Conservation (phyloP, 306 rosid genomes). For the Casuarina glauca region DNA sequence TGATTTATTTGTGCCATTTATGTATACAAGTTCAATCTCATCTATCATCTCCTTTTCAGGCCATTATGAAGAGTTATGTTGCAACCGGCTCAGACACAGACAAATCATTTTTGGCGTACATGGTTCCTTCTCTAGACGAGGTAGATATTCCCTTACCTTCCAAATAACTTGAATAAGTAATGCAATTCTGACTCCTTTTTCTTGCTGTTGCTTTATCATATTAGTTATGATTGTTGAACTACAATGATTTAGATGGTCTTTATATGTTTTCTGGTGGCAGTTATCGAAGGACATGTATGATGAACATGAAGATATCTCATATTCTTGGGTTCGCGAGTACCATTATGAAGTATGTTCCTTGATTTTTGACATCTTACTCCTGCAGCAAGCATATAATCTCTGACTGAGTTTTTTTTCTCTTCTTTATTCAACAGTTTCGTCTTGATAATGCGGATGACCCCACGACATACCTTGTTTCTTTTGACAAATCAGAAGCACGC, state of each 20-base stretch:
- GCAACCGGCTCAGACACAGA: slow-evolving; percentile 63
- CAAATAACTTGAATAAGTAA: slow-evolving; percentile 11
- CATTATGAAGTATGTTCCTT: slow-evolving; percentile 78
- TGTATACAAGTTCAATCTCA: slow-evolving; percentile 23
- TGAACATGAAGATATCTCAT: slow-evolving; percentile 77
- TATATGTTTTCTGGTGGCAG: slow-evolving; percentile 53
- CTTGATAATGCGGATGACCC: slow-evolving; percentile 86
- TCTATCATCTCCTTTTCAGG: slow-evolving; percentile 50
- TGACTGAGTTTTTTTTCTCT: slow-evolving; percentile 5
- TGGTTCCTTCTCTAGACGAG: slow-evolving; percentile 93
- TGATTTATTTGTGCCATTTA: slow-evolving; percentile 12
- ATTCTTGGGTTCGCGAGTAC: slow-evolving; percentile 93
- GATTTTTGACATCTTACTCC: slow-evolving; percentile 17
- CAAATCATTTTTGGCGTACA: slow-evolving; percentile 87
- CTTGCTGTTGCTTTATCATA: background rate
- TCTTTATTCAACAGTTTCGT: slow-evolving; percentile 56
- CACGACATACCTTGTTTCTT: slow-evolving; percentile 76
- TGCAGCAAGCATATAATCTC: background rate
- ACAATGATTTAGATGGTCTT: slow-evolving; percentile 18
- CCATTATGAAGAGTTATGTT: slow-evolving; percentile 85
- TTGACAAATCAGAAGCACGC: slow-evolving; percentile 83
- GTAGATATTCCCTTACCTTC: slow-evolving; percentile 36
- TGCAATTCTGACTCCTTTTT: slow-evolving; percentile 16
- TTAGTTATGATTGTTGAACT: background rate
- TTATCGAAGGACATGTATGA: slow-evolving; percentile 83